phyloP scores from a whole-genome alignment of 2,329 filamentous ascomycete genomes.

The Ophiostoma tasmaniense region DNA sequence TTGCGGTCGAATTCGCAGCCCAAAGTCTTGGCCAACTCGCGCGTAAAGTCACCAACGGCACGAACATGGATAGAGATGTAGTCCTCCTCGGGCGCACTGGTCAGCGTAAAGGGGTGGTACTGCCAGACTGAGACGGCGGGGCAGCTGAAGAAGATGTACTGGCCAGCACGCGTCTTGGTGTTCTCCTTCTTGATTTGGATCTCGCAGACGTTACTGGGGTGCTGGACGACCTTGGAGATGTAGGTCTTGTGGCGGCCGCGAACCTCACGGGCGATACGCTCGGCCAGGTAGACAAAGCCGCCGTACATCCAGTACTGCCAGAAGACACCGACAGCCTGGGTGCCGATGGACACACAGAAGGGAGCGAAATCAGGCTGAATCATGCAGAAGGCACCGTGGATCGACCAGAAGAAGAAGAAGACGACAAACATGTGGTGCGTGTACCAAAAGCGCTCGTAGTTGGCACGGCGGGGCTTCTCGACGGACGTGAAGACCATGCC shows the following conservation, averaged over 20 bases:
- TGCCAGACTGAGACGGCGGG: constrained; percentile 81
- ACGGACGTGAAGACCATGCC: constrained; percentile 70
- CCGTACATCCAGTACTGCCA: constrained; percentile 86
- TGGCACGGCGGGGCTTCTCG: constrained; percentile 68
- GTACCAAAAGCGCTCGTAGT: constrained; percentile 88
- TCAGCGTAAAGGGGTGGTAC: constrained; percentile 81
- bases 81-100: constrained; percentile 80
- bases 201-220: constrained; percentile 81
- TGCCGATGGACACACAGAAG: constrained; percentile 62
- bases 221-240: constrained; percentile 82
- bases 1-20: constrained; percentile 66
- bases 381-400: constrained; percentile 86
- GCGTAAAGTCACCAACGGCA: constrained; percentile 75
- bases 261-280: constrained; percentile 68
- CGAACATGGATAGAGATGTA: constrained; percentile 83
- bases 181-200: constrained; percentile 89
- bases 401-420: constrained; percentile 87
- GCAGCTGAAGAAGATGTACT: constrained; percentile 86
- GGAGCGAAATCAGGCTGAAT: constrained; percentile 76
- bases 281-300: constrained; percentile 70
- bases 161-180: constrained; percentile 70
- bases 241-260: constrained; percentile 76
- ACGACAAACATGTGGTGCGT: constrained; percentile 80
- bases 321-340: constrained; percentile 64
- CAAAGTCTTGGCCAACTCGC: constrained; percentile 56